Base-by-base conservation (phyloP, 2,329 filamentous ascomycete genomes). In the Fusarium pseudonygamai region DNA sequence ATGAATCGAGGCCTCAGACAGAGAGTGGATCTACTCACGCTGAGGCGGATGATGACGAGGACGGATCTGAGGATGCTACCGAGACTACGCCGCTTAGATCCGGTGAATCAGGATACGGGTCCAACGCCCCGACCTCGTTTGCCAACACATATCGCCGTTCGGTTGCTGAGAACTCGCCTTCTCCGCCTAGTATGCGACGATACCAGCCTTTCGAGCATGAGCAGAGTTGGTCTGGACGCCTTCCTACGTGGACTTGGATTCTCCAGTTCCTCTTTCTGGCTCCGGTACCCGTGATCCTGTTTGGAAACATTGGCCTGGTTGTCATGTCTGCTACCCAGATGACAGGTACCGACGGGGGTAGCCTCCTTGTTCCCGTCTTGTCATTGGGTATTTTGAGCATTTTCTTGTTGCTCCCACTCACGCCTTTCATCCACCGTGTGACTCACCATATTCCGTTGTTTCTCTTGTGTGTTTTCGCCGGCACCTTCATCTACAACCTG, bases 211-310 rank as follows among this genome's bases (percentile, higher is more conserved):
- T 92, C 78, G 88, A 89, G 18, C 84, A 89, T 60, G 96, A 98
- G 79, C 96, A 98, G 81, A 84, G 88, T 20, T 99, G 96, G 96
- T 97, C 94, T 58, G 88, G 88, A 8, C 87, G 87, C 42, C 84
- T 98, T 60, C 94, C 94, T 3, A 89, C 88, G 49, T 98, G 93
- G 93, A 91, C 93, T 24, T 99, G 96, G 96, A 82, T 96, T 46
- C 76, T 97, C 24, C 95, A 99, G 78, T 92, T 98, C 73, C 84
- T 98, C 7, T 79, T 98, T 22, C 84, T 97, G 15, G 93, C 90
- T 0, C 95, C 95, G 0, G 89, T 97, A 59, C 89, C 92, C 53
- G 85, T 97, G 50, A 91, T 96, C 67, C 81, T 98, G 26, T 83
- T 93, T 22, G 93, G 91, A 3, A 94, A 97, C 78, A 86, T 95